Percentiles rank a stretch among this genome's conserved stretches.
Evolutionary conservation across 805 yeast species (phyloP).

Genomic region (Wickerhamomyces ciferrii): DNA sequence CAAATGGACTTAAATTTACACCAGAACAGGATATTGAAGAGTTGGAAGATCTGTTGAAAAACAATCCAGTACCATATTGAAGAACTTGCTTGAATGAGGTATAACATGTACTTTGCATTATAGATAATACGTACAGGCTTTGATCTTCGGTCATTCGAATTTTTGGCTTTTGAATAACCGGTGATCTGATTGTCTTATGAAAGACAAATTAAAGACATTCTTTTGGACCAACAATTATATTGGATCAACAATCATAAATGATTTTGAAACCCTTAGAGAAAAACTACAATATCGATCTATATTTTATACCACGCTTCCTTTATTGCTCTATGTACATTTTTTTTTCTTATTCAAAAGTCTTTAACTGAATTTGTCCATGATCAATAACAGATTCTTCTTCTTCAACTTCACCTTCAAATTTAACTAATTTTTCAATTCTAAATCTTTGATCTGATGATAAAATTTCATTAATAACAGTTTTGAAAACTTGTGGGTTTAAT

Average conservation of each 20-base stretch:
- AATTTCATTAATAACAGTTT: conserved; percentile 33
- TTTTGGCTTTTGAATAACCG: background rate
- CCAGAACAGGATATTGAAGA: no score
- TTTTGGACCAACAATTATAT: background rate
- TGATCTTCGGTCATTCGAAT: background rate
- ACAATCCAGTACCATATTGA: no score
- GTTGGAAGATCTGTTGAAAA: no score
- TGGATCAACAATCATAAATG: background rate
- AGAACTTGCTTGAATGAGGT: no score
- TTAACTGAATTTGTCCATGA: conserved; percentile 44
- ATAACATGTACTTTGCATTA: no score
- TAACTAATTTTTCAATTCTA: conserved; percentile 38
- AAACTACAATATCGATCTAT: no score
- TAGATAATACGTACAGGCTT: no score
- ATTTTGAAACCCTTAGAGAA: no score
- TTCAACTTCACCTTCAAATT: conserved; percentile 20
- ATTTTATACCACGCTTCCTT: no score
- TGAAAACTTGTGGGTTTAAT: conserved; percentile 42
- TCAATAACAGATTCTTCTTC: conserved; percentile 13
- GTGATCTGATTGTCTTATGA: background rate
- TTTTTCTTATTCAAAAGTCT: conserved; percentile 33
- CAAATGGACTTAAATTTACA: no score
- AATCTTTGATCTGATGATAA: conserved; percentile 35
- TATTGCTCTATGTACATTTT: background rate
- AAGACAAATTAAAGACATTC: no score